These are phyloP conservation scores for Monilinia laxa DNA, from an alignment of 2,329 filamentous ascomycete species.

Conservation along the genomic window DNA sequence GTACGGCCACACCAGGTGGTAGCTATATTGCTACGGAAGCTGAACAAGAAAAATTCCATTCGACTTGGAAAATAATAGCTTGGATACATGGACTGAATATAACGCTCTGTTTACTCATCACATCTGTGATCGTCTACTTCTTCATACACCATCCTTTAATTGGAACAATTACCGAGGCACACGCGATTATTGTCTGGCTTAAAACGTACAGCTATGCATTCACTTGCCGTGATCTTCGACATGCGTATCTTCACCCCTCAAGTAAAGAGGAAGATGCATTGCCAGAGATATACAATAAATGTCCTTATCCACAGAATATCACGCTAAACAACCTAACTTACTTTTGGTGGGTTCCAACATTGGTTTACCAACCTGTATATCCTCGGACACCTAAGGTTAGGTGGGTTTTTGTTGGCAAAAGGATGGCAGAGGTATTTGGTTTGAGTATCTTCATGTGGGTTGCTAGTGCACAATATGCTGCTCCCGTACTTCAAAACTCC, in stretches of 20 bases:
- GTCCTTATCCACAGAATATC: conserved; percentile 89
- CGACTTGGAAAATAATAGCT: conserved; percentile 78
- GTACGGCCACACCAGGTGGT: conserved; percentile 39
- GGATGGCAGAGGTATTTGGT: conserved; percentile 72
- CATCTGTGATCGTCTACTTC: conserved; percentile 85
- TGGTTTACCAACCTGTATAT: conserved; percentile 96
- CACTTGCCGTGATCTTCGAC: conserved; percentile 91
- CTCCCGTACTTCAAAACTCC: conserved; percentile 85
- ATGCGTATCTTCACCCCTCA: conserved; percentile 79
- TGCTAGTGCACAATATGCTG: conserved; percentile 88
- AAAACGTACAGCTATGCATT: conserved; percentile 96
- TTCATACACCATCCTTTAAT: conserved; percentile 91
- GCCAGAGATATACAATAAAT: conserved; percentile 77
- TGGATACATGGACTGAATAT: conserved; percentile 82
- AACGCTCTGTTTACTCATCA: conserved; percentile 74
- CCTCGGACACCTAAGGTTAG: conserved; percentile 78
- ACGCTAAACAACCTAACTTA: conserved; percentile 85
- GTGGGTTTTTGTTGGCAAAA: conserved; percentile 85
- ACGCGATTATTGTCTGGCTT: conserved; percentile 93
- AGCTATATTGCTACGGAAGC: conserved; percentile 42
- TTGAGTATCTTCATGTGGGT: conserved; percentile 94
- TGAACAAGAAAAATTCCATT: conserved; percentile 63
- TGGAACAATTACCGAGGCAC: conserved; percentile 84
- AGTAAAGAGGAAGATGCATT: conserved; percentile 65
- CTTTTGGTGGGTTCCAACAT: conserved; percentile 97